Evolutionary conservation across 768 basidiomycete species (phyloP).

Genomic region (Collybiopsis confluens): DNA sequence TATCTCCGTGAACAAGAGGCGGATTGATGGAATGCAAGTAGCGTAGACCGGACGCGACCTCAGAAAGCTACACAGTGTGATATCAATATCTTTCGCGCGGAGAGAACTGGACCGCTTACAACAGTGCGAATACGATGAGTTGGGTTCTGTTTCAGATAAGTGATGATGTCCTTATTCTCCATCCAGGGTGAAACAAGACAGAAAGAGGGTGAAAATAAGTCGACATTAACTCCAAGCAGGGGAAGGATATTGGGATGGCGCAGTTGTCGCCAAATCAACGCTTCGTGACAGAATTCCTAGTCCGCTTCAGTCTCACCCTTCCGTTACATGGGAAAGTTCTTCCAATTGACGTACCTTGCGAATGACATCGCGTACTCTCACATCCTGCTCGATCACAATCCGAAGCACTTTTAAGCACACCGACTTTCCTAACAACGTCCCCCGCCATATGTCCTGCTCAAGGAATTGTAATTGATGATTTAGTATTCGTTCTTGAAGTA

Average conservation of each 20-base stretch:
- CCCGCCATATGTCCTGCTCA: constrained; percentile 5
- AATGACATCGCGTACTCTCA: background rate
- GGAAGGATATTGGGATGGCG: constrained; percentile 16
- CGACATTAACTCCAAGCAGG: constrained; percentile 15
- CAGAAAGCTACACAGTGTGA: constrained; percentile 25
- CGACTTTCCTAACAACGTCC: background rate
- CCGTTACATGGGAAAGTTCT: too few relatives aligned
- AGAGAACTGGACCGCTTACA: background rate
- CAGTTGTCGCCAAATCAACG: constrained; percentile 17
- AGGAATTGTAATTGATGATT: background rate
- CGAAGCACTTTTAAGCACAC: constrained; percentile 7
- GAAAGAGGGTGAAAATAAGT: constrained; percentile 12
- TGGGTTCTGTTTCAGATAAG: constrained; percentile 5
- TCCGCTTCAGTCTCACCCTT: too few relatives aligned
- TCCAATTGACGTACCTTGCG: background rate
- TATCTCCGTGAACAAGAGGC: constrained; percentile 21
- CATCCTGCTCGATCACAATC: background rate
- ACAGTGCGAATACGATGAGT: background rate
- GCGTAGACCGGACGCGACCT: constrained; percentile 27
- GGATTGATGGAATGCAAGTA: constrained; percentile 29
- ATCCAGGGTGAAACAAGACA: constrained; percentile 21
- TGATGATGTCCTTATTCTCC: constrained; percentile 13
- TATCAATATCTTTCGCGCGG: too few relatives aligned
- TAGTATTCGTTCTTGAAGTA: background rate
- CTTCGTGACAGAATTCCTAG: constrained; percentile 18